Base-by-base conservation (phyloP, 495 filamentous ascomycete species). In the Neurospora sp. region DNA sequence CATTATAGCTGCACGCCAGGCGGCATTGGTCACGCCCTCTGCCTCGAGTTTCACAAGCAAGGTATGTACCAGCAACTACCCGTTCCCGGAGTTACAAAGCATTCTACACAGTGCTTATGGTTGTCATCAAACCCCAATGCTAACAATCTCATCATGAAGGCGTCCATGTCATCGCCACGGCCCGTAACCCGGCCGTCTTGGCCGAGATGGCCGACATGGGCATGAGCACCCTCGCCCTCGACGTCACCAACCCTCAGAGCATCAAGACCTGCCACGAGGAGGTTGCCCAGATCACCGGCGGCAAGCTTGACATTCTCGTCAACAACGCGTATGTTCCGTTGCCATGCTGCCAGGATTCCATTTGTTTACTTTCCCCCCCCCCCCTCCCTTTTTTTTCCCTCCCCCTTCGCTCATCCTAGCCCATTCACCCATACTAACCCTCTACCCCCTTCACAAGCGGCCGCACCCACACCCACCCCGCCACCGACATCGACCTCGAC, bases 291-390 rank as follows among this genome's bases (percentile, higher is more conserved):
- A 71, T 87, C 40, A 90, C 87, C 0, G 84, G 83, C 69, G 88
- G 87, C 12, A 86, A 77, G 69, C 81, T 92, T n/a, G 87, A 91
- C 77, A 86, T 87, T 70, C 83, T 92, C 20, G 84, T 93, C 71
- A 93, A 93, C 78, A 92, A 92, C 76, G 89, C 89, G 84, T 86
- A 65, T 45, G 84, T 78, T 22, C 38, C n/a, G 31, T 8, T 27
- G 20, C 35, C 65, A 16, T 9, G 1, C 20, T 40, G n/a, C 20
- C 22, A 22, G 45, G 2, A 1, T 41, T 10, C 48, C 35, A 12
- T 45, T 16, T 20, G 35, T 68, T 44, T 38, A 14, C 31, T 31
- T 3, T 0, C 31, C 31, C 31, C 31, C 31, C 3, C 3, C 27
- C 27, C 27, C 27, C 1, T 1, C 1, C 1, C 27, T n/a, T n/a